Percentiles rank a stretch among this genome's conserved stretches.
These are phyloP conservation scores for Trichoderma brevicompactum DNA, from an alignment of 2,329 filamentous ascomycete species.

Conservation along the genomic window DNA sequence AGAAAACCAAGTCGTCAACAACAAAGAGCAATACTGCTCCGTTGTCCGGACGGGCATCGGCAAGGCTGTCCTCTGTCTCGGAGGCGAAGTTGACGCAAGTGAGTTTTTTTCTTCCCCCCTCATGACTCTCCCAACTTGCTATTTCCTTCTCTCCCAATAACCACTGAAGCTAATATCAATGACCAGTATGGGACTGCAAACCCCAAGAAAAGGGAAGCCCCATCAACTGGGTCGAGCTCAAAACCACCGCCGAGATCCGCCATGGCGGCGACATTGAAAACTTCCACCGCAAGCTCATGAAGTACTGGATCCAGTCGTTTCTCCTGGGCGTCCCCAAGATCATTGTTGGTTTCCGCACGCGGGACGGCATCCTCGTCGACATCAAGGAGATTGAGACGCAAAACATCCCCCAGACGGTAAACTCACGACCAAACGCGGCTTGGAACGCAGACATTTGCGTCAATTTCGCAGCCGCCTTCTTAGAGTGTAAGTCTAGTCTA, in stretches of 20 bases:
- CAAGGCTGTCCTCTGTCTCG: constrained; percentile 73
- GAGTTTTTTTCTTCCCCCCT: constrained; percentile 35
- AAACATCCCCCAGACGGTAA: constrained; percentile 75
- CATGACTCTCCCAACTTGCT: background rate
- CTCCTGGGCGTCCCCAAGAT: constrained; percentile 90
- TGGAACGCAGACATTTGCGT: constrained; percentile 97
- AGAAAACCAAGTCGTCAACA: constrained; percentile 74
- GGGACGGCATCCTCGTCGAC: constrained; percentile 69
- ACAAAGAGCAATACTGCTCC: constrained; percentile 94
- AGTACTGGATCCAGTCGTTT: constrained; percentile 97
- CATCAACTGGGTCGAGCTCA: constrained; percentile 92
- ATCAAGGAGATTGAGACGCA: constrained; percentile 81
- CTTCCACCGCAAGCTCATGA: constrained; percentile 88
- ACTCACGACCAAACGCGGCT: constrained; percentile 63
- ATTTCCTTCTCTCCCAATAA: background rate
- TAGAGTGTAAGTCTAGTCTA: constrained; percentile 64
- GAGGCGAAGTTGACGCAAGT: constrained; percentile 92
- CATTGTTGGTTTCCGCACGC: constrained; percentile 83
- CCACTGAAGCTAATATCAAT: background rate
- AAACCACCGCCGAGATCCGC: constrained; percentile 78
- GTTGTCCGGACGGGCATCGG: constrained; percentile 89
- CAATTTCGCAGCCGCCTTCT: constrained; percentile 79
- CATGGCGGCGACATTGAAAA: constrained; percentile 70
- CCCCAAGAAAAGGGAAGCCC: constrained; percentile 66
- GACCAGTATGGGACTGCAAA: constrained; percentile 79